Evolutionary conservation across 1,139 yeast species (phyloP), one percentile per base, ranked within the genome.

Genomic region (Yamadazyma oceani): DNA sequence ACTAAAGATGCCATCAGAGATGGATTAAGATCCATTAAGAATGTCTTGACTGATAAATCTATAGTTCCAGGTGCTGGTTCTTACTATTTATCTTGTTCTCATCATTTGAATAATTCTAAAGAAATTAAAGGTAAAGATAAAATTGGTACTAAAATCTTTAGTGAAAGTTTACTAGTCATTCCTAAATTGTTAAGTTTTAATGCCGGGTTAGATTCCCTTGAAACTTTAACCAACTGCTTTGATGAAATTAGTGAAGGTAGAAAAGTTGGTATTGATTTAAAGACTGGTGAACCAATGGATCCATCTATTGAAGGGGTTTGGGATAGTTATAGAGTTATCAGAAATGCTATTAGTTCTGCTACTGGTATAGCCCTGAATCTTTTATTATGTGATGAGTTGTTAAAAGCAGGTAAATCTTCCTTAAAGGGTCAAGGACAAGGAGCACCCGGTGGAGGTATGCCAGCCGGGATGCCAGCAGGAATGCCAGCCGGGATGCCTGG

Each of bases 11-110:
- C 98, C 0, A 89, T 94, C 13, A 80, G 98, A 58, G 98, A 94
- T 60, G 99, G 99, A 26, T 73, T 94, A 43, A 81, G 98, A 54
- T 89, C 97, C 2, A 97, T 94, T 15, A 82, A 95, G 36, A 94
- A 94, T 57, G 94, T 92, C 22, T 69, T 94, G 38, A 85, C 82
- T 56, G 99, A 94, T 62, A 77, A 80, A 51, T 69, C 85, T 33
- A 82, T 94, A 34, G 82, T 94, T 36, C 97, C 98, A 5, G 99
- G 99, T 43, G 98, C 95, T 2, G 99, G 99, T 41, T 92, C 98
- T 3, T 94, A 84, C 64, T 94, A 84, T 69, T 73, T 94, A 57
- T 82, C 95, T 37, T 86, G 92, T 43, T 75, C 88, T 40, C 75
- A 82, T 52, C 78, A 87, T 56, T 71, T 94, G 46, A 63, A 71